Base-by-base conservation (phyloP, 1,284 basidiomycete species). In the Pterula multifida region DNA sequence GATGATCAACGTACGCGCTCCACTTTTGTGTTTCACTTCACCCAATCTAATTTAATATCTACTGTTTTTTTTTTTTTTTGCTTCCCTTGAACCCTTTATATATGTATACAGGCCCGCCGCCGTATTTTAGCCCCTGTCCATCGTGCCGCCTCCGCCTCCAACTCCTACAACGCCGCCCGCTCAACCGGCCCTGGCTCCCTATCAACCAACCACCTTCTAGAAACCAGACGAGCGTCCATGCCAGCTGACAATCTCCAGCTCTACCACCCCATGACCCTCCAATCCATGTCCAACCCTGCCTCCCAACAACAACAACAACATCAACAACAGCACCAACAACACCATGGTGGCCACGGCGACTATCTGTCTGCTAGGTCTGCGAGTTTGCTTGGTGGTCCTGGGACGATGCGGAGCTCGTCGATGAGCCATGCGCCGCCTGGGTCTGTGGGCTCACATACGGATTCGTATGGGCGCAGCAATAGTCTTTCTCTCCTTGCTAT, bases 101-200 rank as follows among this genome's bases (percentile, higher is more conserved):
- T 49, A 21, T 53, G 39, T 61, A n/a, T n/a, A n/a, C n/a, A 88
- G 85, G 85, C 85, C 56, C 76, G 85, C 25, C 78, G 85, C 55
- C 79, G 85, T 53, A 89, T 89, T 60, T 76, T 89, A 52, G 86
- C 85, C 2, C 86, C 85, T 23, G 85, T 83, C 1, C 81, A 86
- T 54, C 78, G 81, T 54, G 76, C 82, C 15, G 78, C 81, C 1
- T 84, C 85, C 1, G 86, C 85, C 0, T 61, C 36, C 69, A 68
- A 1, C 57, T 76, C 48, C 57, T 77, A 19, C 39, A 50, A 55
- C 63, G 47, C 4, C 57, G 64, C 13, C 50, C 55, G 17, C 62
- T 62, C 1, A 65, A 63, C 70, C 46, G 45, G 19, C 50, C 15
- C 45, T 26, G 24, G 24, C 22, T 24, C 23, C 6, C n/a, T n/a